phyloP scores from a whole-genome alignment of 1,284 basidiomycete species.

The Puccinia novopanici region DNA sequence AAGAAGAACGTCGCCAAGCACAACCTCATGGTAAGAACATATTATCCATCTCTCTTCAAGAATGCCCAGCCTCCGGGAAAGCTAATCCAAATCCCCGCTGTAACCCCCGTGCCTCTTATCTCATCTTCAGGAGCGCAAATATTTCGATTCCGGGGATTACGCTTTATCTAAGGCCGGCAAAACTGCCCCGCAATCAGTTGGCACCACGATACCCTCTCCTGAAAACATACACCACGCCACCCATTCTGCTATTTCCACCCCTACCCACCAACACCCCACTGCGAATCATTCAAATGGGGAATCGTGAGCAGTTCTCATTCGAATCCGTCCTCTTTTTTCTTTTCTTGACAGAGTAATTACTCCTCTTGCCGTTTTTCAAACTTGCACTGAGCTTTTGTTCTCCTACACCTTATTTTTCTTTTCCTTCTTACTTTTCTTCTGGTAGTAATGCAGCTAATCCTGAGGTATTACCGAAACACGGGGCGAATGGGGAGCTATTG shows the following conservation, averaged over 20 bases:
- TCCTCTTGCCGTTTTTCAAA: too few species aligned
- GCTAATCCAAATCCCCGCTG: not conserved
- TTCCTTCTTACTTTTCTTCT: not conserved
- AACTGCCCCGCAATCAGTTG: slow-evolving; percentile 79
- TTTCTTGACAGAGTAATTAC: too few species aligned
- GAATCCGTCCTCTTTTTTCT: too few species aligned
- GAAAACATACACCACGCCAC: slow-evolving; percentile 63
- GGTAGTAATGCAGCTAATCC: not conserved
- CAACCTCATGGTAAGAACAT: slow-evolving; percentile 80
- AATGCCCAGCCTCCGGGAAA: slow-evolving; percentile 37
- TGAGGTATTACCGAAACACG: slow-evolving; percentile 19
- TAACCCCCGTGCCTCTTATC: not conserved
- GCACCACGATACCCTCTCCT: slow-evolving; percentile 90
- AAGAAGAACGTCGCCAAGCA: slow-evolving; percentile 90
- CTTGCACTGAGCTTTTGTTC: not conserved
- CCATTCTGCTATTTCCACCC: slow-evolving; percentile 51
- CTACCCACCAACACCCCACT: not conserved
- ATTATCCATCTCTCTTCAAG: not conserved
- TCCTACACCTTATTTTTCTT: not conserved
- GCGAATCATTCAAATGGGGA: slow-evolving; percentile 12
- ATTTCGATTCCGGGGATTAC: slow-evolving; percentile 97
- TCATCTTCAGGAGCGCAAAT: slow-evolving; percentile 79
- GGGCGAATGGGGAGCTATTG: not conserved
- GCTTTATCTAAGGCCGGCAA: slow-evolving; percentile 92
- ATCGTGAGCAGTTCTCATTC: not conserved